These are phyloP conservation scores for Chytriomyces sp. DNA, from an alignment of 192 early-diverging fungal genomes.

Conservation along the genomic window DNA sequence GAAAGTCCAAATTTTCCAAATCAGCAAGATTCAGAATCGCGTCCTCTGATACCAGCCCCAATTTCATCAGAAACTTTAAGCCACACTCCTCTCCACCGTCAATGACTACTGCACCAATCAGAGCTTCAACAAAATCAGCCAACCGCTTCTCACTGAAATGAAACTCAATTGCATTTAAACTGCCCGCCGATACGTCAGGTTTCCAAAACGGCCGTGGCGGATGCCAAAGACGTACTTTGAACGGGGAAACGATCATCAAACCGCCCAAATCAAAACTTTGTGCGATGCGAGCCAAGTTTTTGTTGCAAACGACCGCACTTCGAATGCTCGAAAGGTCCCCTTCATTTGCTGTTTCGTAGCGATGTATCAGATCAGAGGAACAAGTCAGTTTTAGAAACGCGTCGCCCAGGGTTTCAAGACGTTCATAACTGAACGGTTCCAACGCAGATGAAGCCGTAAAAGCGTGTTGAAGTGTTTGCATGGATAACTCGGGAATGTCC, in stretches of 20 bases:
- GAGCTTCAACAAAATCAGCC: constrained; percentile 86
- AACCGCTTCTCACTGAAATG: constrained; percentile 75
- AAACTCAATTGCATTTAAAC: constrained; percentile 29
- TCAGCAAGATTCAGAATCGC: neutral
- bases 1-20: neutral
- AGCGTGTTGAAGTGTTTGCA: constrained; percentile 54
- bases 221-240: constrained; percentile 50
- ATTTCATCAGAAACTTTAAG: constrained; percentile 29
- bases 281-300: constrained; percentile 67
- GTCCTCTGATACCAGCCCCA: constrained; percentile 37
- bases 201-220: constrained; percentile 34
- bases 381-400: constrained; percentile 81
- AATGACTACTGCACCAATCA: constrained; percentile 72
- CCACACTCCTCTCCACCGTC: constrained; percentile 58
- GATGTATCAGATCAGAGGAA: constrained; percentile 71
- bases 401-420: constrained; percentile 88
- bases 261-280: constrained; percentile 57
- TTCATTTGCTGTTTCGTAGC: constrained; percentile 74
- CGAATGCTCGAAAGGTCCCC: constrained; percentile 78
- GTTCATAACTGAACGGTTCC: constrained; percentile 82
- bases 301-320: constrained; percentile 76
- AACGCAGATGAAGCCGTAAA: constrained; percentile 74
- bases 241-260: constrained; percentile 67
- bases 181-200: neutral
- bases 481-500: constrained; percentile 25